Conservation (phyloP, 306 rosid species). For the Medicago arabica region DNA sequence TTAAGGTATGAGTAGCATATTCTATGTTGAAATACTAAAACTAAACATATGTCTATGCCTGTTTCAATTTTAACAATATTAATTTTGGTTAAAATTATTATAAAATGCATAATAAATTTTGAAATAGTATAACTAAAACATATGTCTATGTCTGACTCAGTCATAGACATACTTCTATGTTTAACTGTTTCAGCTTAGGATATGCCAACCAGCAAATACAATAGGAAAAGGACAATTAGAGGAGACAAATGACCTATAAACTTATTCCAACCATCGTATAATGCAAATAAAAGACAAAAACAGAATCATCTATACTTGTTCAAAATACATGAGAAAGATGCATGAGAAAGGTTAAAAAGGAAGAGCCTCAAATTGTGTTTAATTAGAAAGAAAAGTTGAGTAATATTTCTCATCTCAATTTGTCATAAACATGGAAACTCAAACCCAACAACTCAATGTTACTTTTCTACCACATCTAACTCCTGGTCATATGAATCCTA, state of each 20-base stretch:
- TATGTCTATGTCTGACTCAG: no score
- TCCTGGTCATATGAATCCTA: slow-evolving; percentile 46
- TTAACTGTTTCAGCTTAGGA: no score
- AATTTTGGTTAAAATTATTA: no score
- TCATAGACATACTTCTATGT: no score
- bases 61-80: no score
- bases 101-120: no score
- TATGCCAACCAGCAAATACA: not conserved
- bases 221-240: slow-evolving; percentile 3
- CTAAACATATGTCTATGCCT: no score
- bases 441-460: not conserved
- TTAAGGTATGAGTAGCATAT: no score
- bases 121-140: no score
- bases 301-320: not conserved
- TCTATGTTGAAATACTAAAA: not conserved
- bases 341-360: no score
- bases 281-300: not conserved
- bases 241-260: not conserved
- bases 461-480: slow-evolving; percentile 38
- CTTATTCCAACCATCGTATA: not conserved
- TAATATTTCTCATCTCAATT: slow-evolving; percentile 23
- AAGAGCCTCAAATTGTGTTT: no score
- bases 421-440: not conserved
- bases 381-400: not conserved
- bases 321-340: no score